phyloP scores from a whole-genome alignment of 1,284 basidiomycete genomes.

The Acaromyces ingoldii region DNA sequence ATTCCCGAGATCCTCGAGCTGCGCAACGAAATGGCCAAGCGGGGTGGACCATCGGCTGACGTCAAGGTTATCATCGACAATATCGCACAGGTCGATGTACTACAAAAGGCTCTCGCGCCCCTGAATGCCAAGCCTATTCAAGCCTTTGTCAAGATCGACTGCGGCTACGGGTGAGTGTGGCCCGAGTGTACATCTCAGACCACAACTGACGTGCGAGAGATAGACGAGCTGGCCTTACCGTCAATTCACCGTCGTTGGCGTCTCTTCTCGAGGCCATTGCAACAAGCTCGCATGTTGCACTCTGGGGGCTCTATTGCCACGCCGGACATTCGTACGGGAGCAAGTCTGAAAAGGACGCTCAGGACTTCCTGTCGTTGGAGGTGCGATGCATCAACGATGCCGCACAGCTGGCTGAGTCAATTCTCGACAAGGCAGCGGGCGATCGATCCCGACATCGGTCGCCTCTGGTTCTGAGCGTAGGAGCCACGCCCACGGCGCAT shows the following conservation, averaged over 20 bases:
- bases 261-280: constrained; percentile 59
- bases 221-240: constrained; percentile 67
- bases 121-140: constrained; percentile 59
- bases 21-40: constrained; percentile 51
- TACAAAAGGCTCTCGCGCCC: constrained; percentile 59
- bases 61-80: constrained; percentile 72
- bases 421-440: constrained; percentile 46
- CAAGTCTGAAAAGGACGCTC: constrained; percentile 53
- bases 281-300: constrained; percentile 58
- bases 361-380: constrained; percentile 66
- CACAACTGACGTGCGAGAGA: too few relatives aligned
- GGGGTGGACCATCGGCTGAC: constrained; percentile 55
- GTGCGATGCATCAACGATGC: constrained; percentile 67
- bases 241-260: constrained; percentile 59
- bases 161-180: constrained; percentile 56
- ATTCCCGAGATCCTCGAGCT: constrained; percentile 65
- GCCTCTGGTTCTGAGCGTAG: constrained; percentile 68
- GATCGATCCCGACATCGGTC: constrained; percentile 8
- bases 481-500: constrained; percentile 80
- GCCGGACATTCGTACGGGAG: constrained; percentile 57
- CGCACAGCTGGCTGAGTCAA: constrained; percentile 60
- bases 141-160: constrained; percentile 74
- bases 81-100: constrained; percentile 63
- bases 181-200: too few relatives aligned
- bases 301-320: constrained; percentile 81